phyloP scores from a whole-genome alignment of 2,329 filamentous ascomycete genomes.

The Verticillium zaregamsianum region DNA sequence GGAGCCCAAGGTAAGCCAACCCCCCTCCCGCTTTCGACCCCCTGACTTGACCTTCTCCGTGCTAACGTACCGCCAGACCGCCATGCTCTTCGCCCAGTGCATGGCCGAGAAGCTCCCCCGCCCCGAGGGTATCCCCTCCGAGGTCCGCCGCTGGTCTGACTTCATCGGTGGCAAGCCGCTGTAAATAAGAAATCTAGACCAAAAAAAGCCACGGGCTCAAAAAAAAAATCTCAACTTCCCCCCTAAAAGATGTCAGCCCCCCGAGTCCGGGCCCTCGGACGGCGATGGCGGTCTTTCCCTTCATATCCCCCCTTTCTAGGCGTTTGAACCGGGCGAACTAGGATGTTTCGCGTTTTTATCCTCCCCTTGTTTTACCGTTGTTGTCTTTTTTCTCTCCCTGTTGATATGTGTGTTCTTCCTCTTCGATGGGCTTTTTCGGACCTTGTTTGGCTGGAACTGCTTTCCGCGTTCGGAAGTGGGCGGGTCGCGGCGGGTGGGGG shows the following conservation, averaged over 20 bases:
- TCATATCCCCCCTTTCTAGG: background rate
- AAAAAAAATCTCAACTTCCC: background rate
- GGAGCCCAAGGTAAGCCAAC: constrained; percentile 80
- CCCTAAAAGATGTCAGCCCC: background rate
- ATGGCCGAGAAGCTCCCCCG: constrained; percentile 95
- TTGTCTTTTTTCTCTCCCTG: background rate
- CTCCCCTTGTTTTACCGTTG: background rate
- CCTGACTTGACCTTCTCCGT: constrained; percentile 2
- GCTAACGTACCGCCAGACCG: constrained; percentile 61
- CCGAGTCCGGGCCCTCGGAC: background rate
- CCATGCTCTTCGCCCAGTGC: constrained; percentile 91
- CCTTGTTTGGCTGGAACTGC: background rate
- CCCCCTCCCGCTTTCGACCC: background rate
- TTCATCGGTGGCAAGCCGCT: constrained; percentile 85
- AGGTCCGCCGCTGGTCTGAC: constrained; percentile 92
- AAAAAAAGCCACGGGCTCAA: background rate
- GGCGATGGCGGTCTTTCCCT: background rate
- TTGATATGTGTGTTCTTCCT: background rate
- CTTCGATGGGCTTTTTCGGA: background rate
- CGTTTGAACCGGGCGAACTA: constrained; percentile 1
- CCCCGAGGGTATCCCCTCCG: constrained; percentile 79
- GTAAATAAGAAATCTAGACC: constrained; percentile 38
- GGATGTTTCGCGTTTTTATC: background rate
- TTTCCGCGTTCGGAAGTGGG: background rate
- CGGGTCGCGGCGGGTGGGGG: background rate